A percentile compares a stretch with the other conserved stretches of the same genome.
These are phyloP conservation scores for Cyathus striatus DNA, from an alignment of 768 basidiomycete species.

Conservation along the genomic window DNA sequence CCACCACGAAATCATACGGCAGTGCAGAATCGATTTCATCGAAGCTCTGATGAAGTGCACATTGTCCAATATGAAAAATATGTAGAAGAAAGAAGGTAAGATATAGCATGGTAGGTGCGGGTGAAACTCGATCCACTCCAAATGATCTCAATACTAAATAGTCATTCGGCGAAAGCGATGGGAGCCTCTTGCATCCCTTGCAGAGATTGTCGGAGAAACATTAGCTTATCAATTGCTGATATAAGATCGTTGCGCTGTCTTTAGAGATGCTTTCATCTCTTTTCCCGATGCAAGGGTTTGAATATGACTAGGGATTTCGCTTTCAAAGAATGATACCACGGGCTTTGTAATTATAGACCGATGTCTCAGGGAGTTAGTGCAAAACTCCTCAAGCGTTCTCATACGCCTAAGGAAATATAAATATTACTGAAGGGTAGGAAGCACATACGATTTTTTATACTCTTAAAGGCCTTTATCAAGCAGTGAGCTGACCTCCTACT, in stretches of 20 bases:
- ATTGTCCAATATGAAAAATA: not conserved
- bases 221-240: too few relatives aligned
- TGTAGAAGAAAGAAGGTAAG: slow-evolving; percentile 3
- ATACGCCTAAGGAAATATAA: too few relatives aligned
- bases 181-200: not conserved
- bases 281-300: not conserved
- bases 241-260: not conserved
- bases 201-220: too few relatives aligned
- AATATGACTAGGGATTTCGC: too few relatives aligned
- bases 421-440: too few relatives aligned
- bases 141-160: not conserved
- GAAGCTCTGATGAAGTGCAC: slow-evolving; percentile 8
- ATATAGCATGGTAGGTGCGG: not conserved
- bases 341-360: too few relatives aligned
- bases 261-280: not conserved
- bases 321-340: too few relatives aligned
- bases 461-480: too few relatives aligned
- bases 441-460: too few relatives aligned
- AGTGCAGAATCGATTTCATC: slow-evolving; percentile 3
- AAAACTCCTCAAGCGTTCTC: too few relatives aligned
- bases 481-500: too few relatives aligned
- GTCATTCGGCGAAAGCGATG: not conserved
- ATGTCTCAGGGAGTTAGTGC: too few relatives aligned
- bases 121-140: not conserved
- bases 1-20: slow-evolving; percentile 16